phyloP scores from a whole-genome alignment of 805 yeast species.

The Scheffersomyces spartinae region DNA sequence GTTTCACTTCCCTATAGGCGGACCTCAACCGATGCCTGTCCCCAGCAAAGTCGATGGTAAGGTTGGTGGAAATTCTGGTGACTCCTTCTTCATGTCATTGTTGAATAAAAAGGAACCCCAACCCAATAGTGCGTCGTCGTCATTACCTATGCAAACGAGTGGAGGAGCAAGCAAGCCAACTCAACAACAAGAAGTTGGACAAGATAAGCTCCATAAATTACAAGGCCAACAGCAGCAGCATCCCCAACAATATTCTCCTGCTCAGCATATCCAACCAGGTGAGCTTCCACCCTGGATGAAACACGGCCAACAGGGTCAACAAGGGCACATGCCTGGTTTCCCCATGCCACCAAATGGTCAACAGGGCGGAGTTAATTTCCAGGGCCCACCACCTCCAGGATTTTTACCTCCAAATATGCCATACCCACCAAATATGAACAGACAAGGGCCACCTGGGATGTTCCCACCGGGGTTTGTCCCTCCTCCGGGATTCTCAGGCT shows the following conservation, averaged over 20 bases:
- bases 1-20: slow-evolving; percentile 1
- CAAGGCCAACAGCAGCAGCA: too few species aligned
- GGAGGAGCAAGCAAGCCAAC: too few species aligned
- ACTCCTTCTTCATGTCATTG: slow-evolving; percentile 36
- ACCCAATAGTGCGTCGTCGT: background rate
- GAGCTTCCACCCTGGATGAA: slow-evolving; percentile 18
- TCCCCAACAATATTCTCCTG: too few species aligned
- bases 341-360: slow-evolving; percentile 5
- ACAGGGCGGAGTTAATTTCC: slow-evolving; percentile 7
- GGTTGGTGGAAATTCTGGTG: too few species aligned
- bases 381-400: slow-evolving; percentile 16
- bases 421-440: too few species aligned
- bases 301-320: slow-evolving; percentile 7
- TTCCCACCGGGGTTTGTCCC: slow-evolving; percentile 17
- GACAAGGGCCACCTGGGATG: too few species aligned
- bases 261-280: too few species aligned
- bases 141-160: too few species aligned
- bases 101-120: slow-evolving; percentile 21
- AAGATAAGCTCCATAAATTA: too few species aligned
- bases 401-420: too few species aligned
- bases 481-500: slow-evolving; percentile 4
- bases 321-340: slow-evolving; percentile 2
- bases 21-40: slow-evolving; percentile 3
- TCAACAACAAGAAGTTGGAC: too few species aligned
- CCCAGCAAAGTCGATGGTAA: too few species aligned